Evolutionary conservation across 2,329 filamentous ascomycete genomes (phyloP).

Genomic region (Epichloe glyceriae): DNA sequence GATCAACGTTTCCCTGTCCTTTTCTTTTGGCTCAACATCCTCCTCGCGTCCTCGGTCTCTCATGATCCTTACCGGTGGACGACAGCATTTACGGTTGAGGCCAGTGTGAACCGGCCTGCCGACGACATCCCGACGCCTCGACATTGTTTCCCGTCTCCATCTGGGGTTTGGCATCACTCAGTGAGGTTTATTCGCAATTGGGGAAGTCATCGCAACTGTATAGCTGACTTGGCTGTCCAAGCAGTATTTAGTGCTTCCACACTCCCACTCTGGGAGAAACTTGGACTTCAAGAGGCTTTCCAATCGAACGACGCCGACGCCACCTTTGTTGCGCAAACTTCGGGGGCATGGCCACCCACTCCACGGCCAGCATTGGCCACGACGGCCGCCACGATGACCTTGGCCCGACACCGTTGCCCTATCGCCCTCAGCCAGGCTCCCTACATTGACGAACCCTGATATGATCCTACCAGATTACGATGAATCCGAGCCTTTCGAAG

Average conservation of each 20-base stretch:
- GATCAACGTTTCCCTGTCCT: neutral
- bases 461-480: constrained; percentile 80
- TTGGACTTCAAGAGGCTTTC: neutral
- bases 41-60: neutral
- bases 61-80: neutral
- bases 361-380: constrained; percentile 14
- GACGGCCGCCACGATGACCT: constrained; percentile 17
- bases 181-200: neutral
- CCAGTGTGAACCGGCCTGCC: neutral
- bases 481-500: constrained; percentile 39
- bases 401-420: constrained; percentile 18
- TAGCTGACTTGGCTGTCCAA: neutral
- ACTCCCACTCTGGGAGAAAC: neutral
- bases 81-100: neutral
- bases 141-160: neutral
- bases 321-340: neutral
- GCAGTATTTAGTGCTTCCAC: neutral
- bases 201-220: neutral
- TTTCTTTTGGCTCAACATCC: neutral
- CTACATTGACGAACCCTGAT: constrained; percentile 83
- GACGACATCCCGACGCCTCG: neutral
- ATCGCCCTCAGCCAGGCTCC: constrained; percentile 53
- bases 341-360: constrained; percentile 20
- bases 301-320: neutral
- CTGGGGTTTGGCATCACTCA: neutral